Percentiles rank a stretch among this genome's conserved stretches.
These are phyloP conservation scores for Phytophthora hybrid DNA, from an alignment of 352 stramenopile species.

Conservation along the genomic window DNA sequence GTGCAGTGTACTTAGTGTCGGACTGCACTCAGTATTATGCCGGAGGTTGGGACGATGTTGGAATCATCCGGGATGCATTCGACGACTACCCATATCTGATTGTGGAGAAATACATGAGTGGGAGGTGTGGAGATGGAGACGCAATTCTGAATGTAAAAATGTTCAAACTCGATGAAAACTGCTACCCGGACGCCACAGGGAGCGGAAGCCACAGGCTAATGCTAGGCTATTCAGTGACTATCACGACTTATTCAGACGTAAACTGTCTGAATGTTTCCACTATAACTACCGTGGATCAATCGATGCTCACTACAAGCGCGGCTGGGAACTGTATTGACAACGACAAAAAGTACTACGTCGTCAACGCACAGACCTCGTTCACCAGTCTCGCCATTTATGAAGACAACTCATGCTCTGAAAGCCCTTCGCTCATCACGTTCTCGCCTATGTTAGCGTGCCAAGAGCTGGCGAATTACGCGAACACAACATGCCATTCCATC, in stretches of 20 bases:
- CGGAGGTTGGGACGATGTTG: slow-evolving; percentile 6
- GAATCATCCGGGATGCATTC: neutral
- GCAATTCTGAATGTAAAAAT: neutral
- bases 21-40: slow-evolving; percentile 14
- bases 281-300: neutral
- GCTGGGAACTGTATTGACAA: neutral
- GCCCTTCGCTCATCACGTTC: slow-evolving; percentile 5
- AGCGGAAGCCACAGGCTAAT: slow-evolving; percentile 3
- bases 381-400: slow-evolving; percentile 2
- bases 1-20: neutral
- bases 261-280: neutral
- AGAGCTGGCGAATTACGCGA: neutral
- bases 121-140: neutral
- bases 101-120: slow-evolving; percentile 4
- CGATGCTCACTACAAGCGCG: neutral
- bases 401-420: slow-evolving; percentile 7
- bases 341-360: neutral
- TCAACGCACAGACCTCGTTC: neutral
- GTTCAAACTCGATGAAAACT: slow-evolving; percentile 9
- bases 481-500: neutral
- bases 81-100: slow-evolving; percentile 1
- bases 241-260: slow-evolving; percentile 1
- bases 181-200: slow-evolving; percentile 5
- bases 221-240: slow-evolving; percentile 1
- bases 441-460: neutral